Percentiles rank a stretch among this genome's conserved stretches.
Evolutionary conservation across 2,329 filamentous ascomycete genomes (phyloP).

Genomic region (Onygenales sp.): DNA sequence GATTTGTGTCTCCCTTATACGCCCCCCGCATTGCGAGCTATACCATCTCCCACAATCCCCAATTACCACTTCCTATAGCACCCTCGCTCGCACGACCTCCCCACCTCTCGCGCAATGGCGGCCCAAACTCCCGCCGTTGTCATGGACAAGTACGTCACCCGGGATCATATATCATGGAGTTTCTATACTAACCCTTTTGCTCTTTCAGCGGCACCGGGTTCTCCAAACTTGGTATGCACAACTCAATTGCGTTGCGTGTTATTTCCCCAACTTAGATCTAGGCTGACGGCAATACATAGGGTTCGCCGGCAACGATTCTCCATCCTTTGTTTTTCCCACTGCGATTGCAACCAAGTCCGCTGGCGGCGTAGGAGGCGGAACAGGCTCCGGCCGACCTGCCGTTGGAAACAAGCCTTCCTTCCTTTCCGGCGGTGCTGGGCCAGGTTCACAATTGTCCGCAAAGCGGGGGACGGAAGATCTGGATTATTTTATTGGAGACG

Average conservation of each 20-base stretch:
- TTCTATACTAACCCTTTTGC: slow-evolving; percentile 29
- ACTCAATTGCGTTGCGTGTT: slow-evolving; percentile 3
- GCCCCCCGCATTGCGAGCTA: background rate
- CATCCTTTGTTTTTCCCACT: slow-evolving; percentile 97
- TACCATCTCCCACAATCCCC: slow-evolving; percentile 1
- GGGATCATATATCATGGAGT: slow-evolving; percentile 13
- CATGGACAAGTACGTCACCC: slow-evolving; percentile 95
- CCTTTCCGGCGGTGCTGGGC: slow-evolving; percentile 79
- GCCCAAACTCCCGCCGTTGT: slow-evolving; percentile 99
- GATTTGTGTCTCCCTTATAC: background rate
- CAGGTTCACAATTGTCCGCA: slow-evolving; percentile 68
- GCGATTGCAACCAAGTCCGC: slow-evolving; percentile 92
- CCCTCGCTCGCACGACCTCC: background rate
- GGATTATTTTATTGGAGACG: slow-evolving; percentile 98
- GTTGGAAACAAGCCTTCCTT: slow-evolving; percentile 94
- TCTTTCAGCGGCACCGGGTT: slow-evolving; percentile 86
- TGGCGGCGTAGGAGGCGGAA: slow-evolving; percentile 56
- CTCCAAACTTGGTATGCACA: slow-evolving; percentile 81
- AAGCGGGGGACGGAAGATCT: slow-evolving; percentile 97
- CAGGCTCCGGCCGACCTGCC: slow-evolving; percentile 78
- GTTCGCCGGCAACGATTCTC: slow-evolving; percentile 98
- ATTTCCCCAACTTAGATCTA: slow-evolving; percentile 9
- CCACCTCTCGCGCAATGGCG: slow-evolving; percentile 55
- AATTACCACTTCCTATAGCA: background rate
- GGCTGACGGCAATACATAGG: slow-evolving; percentile 46